These are phyloP conservation scores for Acanthamoeba lenticulata DNA, from an alignment of 208 protist genomes.

Conservation along the genomic window DNA sequence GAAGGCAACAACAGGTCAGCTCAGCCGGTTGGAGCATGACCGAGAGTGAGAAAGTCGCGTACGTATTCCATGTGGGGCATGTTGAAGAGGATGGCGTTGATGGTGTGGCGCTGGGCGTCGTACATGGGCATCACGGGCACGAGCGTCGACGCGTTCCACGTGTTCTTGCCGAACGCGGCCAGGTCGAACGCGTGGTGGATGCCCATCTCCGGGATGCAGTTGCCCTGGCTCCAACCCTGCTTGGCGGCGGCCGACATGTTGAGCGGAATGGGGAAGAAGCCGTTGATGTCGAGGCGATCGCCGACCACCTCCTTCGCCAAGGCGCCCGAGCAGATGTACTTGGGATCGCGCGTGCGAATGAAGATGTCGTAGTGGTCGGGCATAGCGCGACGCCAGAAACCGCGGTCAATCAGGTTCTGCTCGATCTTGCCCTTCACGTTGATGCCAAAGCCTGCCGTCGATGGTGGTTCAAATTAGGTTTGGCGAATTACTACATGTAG, in stretches of 20 bases:
- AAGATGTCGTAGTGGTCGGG: neutral
- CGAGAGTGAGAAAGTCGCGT: neutral
- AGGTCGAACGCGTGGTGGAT: slow-evolving; percentile 43
- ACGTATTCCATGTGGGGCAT: neutral
- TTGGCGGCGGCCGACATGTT: neutral
- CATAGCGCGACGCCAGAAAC: neutral
- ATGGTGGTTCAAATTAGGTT: too few species aligned
- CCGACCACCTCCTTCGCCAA: neutral
- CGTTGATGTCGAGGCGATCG: slow-evolving; percentile 3
- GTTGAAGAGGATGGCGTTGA: slow-evolving; percentile 50
- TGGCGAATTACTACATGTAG: too few species aligned
- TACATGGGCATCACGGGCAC: slow-evolving; percentile 42
- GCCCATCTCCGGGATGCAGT: slow-evolving; percentile 29
- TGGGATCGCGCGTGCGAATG: slow-evolving; percentile 6
- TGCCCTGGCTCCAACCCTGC: neutral
- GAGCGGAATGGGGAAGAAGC: neutral
- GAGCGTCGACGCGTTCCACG: slow-evolving; percentile 28
- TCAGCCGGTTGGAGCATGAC: neutral
- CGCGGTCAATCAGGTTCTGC: neutral
- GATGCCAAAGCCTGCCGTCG: slow-evolving; percentile 11
- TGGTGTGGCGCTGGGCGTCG: neutral
- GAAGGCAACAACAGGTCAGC: neutral
- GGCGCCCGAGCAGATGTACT: neutral
- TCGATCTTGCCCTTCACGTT: neutral
- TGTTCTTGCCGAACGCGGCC: neutral